A percentile compares a stretch with the other conserved stretches of the same genome.
Evolutionary conservation across 768 basidiomycete genomes (phyloP).

Genomic region (Favolaschia claudopus): DNA sequence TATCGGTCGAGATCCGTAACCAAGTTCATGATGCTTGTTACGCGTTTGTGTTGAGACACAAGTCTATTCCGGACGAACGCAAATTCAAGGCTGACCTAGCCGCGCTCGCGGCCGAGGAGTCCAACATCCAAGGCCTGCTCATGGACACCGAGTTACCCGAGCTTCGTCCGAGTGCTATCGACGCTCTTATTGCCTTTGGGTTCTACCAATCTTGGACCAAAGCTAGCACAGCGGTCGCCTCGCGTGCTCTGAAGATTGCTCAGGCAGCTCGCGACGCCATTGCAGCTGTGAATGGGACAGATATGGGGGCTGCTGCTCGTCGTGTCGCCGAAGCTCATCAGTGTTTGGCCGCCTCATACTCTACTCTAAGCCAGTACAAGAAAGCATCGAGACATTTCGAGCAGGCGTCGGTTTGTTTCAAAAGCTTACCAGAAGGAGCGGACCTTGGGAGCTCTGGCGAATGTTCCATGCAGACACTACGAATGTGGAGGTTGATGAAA

Average conservation of each 20-base stretch:
- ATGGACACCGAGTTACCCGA: conserved; percentile 14
- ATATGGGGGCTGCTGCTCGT: no score
- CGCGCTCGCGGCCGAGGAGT: conserved; percentile 16
- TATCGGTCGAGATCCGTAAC: neutral
- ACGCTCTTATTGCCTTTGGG: conserved; percentile 26
- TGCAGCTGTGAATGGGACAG: no score
- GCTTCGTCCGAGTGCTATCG: conserved; percentile 5
- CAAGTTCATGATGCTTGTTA: conserved; percentile 22
- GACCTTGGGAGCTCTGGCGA: no score
- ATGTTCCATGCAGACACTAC: no score
- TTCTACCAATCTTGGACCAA: conserved; percentile 22
- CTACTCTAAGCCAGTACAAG: no score
- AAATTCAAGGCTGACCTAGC: conserved; percentile 5
- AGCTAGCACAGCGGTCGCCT: conserved; percentile 15
- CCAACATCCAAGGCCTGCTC: conserved; percentile 26
- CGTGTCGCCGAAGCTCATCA: no score
- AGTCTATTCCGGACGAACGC: conserved; percentile 10
- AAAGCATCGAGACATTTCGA: no score
- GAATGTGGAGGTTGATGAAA: no score
- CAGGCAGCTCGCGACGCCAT: neutral
- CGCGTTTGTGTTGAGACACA: conserved; percentile 19
- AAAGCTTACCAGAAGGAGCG: no score
- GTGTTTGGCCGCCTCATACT: no score
- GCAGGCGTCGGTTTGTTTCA: no score
- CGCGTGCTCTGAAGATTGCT: conserved; percentile 9